Percentiles rank a stretch among this genome's conserved stretches.
Evolutionary conservation across 768 basidiomycete genomes (phyloP).

Genomic region (Boletus sp.): DNA sequence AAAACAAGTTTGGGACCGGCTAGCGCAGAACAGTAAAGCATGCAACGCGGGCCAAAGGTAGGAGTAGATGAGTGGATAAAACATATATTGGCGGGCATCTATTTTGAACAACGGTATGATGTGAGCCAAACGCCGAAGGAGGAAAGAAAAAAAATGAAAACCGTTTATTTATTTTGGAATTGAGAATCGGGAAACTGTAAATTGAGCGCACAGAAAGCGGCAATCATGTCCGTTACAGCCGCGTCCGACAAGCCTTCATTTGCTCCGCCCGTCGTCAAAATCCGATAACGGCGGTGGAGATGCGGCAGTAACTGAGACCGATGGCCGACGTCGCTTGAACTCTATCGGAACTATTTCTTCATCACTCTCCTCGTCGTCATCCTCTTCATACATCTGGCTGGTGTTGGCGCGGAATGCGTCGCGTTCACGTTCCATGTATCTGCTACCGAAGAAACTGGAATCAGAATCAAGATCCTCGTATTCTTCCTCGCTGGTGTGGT

Average conservation of each 20-base stretch:
- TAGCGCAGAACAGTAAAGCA: not conserved
- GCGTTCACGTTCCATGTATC: conserved; percentile 21
- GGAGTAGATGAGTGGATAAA: conserved; percentile 2
- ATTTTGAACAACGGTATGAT: conserved; percentile 15
- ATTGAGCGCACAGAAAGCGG: conserved; percentile 7
- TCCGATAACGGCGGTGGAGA: conserved; percentile 26
- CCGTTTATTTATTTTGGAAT: conserved; percentile 6
- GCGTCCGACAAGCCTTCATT: conserved; percentile 6
- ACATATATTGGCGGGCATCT: conserved; percentile 16
- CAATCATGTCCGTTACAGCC: conserved; percentile 9
- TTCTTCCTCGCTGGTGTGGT: conserved; percentile 29
- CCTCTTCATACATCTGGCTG: conserved; percentile 31
- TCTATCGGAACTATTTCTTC: conserved; percentile 35
- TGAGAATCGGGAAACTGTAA: conserved; percentile 20
- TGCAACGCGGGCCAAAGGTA: not conserved
- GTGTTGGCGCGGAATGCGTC: conserved; percentile 30
- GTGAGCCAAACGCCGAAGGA: conserved; percentile 13
- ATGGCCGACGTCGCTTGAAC: conserved; percentile 34
- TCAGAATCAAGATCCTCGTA: conserved; percentile 33
- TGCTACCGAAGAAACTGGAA: conserved; percentile 34
- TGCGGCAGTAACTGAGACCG: conserved; percentile 26
- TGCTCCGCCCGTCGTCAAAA: conserved; percentile 9
- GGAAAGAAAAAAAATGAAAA: not conserved
- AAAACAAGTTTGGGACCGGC: not conserved
- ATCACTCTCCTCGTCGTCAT: conserved; percentile 35